phyloP scores from a whole-genome alignment of 2,329 filamentous ascomycete genomes.

The Pyrenochaeta sp. region DNA sequence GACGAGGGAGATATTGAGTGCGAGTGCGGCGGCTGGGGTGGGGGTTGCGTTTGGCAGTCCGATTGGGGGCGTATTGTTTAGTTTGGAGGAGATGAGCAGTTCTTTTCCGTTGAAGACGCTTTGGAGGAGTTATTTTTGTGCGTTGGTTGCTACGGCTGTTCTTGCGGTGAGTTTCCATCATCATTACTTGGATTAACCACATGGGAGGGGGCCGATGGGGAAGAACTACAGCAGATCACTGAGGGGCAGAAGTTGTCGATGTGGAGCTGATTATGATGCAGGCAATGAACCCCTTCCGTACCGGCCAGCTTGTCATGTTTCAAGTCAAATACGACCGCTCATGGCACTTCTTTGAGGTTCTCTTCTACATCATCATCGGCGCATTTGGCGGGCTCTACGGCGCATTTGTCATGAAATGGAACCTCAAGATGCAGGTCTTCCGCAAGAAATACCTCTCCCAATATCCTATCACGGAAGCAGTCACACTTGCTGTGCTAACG shows the following conservation, averaged over 20 bases:
- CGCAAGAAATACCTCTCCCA: constrained; percentile 88
- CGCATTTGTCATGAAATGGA: constrained; percentile 98
- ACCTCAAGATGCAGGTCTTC: constrained; percentile 88
- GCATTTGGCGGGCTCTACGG: constrained; percentile 95
- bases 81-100: constrained; percentile 95
- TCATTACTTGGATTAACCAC: not conserved
- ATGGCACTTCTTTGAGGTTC: constrained; percentile 96
- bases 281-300: constrained; percentile 97
- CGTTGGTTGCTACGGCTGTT: constrained; percentile 90
- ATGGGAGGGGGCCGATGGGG: too few species aligned
- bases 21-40: constrained; percentile 92
- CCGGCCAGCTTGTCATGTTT: constrained; percentile 98
- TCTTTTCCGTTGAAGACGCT: constrained; percentile 97
- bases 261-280: constrained; percentile 27
- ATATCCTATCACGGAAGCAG: constrained; percentile 87
- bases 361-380: constrained; percentile 92
- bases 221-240: too few species aligned
- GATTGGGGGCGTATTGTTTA: constrained; percentile 96
- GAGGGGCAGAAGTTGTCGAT: not conserved
- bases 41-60: constrained; percentile 97
- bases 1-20: constrained; percentile 92
- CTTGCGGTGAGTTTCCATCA: constrained; percentile 65
- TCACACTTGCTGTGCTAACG: constrained; percentile 80
- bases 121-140: constrained; percentile 98
- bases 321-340: constrained; percentile 93